Base-by-base conservation (phyloP, 257 asterid genomes). In the Solanum habrochaites region DNA sequence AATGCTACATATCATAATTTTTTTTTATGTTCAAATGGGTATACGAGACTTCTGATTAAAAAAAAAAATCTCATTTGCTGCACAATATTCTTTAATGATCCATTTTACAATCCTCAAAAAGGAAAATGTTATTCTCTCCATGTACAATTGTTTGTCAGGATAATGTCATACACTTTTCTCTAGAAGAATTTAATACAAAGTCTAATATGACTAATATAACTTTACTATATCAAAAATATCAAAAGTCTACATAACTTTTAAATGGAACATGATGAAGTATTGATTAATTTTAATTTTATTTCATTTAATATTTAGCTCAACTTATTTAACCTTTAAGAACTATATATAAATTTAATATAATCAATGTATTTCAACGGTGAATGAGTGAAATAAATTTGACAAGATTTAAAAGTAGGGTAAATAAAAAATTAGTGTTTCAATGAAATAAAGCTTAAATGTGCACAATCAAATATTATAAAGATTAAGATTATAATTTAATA, bases 1-100 rank as follows among this genome's bases (percentile, higher is more conserved):
- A 49, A 4, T 0, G 2, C 8, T 5, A 49, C 0, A 0, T 49
- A 49, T 0, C 0, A 49, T 4, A 0, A 14, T 0, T 47, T 0
- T 47, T 47, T 47, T 14, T 47, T 1, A 47, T 47, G 14, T 6
- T 5, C 58, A 47, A 47, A 47, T 0, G 5, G 7, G 13, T 7
- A 0, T 47, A 47, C 8, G 1, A 5, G 5, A 47, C 58, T 0
- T 47, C 58, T 47, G 2, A 47, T 47, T 47, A 47, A 47, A 1
- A 14, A 47, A 47, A 5, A 47, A 12, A 47, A 47, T 0, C 7
- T 47, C 58, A 47, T 47, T 14, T 47, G 14, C 7, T 47, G 6
- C 2, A 11, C 5, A 14, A 11, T 5, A 45, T 45, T 0, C 16
- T 45, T 45, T 45, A 11, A 43, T 43, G 52, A 0, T 47, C 56